phyloP scores from a whole-genome alignment of 1,139 yeast species.

The Hanseniaspora uvarum region DNA sequence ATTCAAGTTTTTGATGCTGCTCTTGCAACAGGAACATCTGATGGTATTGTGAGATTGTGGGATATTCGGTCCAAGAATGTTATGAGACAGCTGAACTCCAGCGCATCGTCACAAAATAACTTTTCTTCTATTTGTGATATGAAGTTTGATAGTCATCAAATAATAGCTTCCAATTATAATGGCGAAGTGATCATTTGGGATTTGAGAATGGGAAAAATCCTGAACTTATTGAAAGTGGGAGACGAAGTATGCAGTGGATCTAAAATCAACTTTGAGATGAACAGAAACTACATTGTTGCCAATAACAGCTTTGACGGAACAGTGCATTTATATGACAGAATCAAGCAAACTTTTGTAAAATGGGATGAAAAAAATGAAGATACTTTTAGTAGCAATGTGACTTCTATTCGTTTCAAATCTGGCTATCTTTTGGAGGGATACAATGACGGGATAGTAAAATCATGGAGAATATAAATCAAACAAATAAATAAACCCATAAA shows the following conservation, averaged over 20 bases:
- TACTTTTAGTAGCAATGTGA: slow-evolving; percentile 25
- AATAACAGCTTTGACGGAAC: slow-evolving; percentile 26
- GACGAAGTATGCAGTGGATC: slow-evolving; percentile 34
- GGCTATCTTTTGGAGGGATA: slow-evolving; percentile 59
- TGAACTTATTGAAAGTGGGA: slow-evolving; percentile 51
- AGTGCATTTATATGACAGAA: slow-evolving; percentile 48
- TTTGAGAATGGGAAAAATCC: slow-evolving; percentile 51
- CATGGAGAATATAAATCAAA: slow-evolving; percentile 10
- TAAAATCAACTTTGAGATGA: slow-evolving; percentile 36
- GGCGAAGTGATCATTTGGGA: slow-evolving; percentile 64
- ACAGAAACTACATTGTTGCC: slow-evolving; percentile 43
- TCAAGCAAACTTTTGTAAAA: slow-evolving; percentile 24
- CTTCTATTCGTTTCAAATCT: slow-evolving; percentile 43
- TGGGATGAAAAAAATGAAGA: slow-evolving; percentile 16
- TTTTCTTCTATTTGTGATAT: slow-evolving; percentile 59
- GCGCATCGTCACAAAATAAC: slow-evolving; percentile 39
- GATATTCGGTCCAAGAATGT: slow-evolving; percentile 62
- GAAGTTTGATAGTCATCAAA: slow-evolving; percentile 54
- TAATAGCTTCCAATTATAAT: slow-evolving; percentile 58
- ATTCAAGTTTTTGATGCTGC: slow-evolving; percentile 46
- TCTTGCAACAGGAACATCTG: slow-evolving; percentile 65
- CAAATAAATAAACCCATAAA: too few species aligned
- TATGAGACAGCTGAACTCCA: slow-evolving; percentile 43
- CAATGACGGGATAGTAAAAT: slow-evolving; percentile 11
- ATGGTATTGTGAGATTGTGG: slow-evolving; percentile 67